phyloP scores from a whole-genome alignment of 257 asterid species.

The Buddleja alternifolia region DNA sequence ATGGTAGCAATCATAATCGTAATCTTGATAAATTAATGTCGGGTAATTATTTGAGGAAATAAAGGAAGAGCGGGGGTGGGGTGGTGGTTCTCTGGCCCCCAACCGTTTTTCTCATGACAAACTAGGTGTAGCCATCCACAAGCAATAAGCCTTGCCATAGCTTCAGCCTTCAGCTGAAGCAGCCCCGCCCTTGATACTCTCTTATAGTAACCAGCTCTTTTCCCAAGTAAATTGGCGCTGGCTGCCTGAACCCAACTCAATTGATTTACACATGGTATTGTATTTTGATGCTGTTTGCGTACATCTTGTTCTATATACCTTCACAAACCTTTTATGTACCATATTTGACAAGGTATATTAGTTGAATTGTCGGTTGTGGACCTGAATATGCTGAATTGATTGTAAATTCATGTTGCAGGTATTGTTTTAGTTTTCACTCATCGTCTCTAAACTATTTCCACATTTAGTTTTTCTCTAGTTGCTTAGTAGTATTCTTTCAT shows the following conservation, averaged over 20 bases:
- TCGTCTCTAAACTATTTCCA: background rate
- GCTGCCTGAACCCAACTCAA: background rate
- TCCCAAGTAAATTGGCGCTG: background rate
- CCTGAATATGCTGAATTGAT: background rate
- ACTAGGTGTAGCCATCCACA: background rate
- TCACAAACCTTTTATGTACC: background rate
- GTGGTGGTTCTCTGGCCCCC: background rate
- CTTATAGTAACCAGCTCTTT: background rate
- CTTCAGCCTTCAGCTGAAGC: background rate
- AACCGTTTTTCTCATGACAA: background rate
- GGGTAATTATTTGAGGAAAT: background rate
- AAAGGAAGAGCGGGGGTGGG: background rate
- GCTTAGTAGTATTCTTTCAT: constrained; percentile 2
- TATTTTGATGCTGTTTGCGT: background rate
- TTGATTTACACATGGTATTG: background rate
- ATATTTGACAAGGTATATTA: background rate
- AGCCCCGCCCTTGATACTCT: background rate
- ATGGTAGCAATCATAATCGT: too few relatives aligned
- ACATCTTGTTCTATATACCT: background rate
- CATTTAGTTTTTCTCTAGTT: constrained; percentile 3
- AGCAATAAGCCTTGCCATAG: background rate
- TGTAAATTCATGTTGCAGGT: constrained; percentile 6
- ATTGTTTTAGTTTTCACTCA: constrained; percentile 1
- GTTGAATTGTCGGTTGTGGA: background rate
- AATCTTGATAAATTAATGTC: background rate